Percentiles rank a stretch among this genome's conserved stretches.
These are phyloP conservation scores for Pholiota microspora DNA, from an alignment of 768 basidiomycete genomes.

Conservation along the genomic window DNA sequence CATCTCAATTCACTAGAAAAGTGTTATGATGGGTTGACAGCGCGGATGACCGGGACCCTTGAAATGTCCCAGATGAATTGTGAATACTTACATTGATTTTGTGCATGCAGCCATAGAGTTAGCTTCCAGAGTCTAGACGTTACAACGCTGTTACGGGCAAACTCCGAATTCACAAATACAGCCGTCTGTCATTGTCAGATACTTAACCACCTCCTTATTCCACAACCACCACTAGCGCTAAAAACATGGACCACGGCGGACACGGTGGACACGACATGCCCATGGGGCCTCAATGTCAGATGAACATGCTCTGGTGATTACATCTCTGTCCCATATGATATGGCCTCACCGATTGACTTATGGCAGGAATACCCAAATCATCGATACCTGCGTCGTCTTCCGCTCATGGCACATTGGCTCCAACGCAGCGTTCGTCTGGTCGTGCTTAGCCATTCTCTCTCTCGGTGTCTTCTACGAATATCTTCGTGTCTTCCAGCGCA, in stretches of 20 bases:
- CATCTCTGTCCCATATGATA: too few relatives aligned
- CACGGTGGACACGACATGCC: constrained; percentile 49
- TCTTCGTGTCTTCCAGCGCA: constrained; percentile 60
- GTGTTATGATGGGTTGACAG: too few relatives aligned
- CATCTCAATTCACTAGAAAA: too few relatives aligned
- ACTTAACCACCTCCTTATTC: neutral
- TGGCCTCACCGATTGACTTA: too few relatives aligned
- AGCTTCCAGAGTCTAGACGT: too few relatives aligned
- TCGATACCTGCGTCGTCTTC: constrained; percentile 83
- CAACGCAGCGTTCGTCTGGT: constrained; percentile 54
- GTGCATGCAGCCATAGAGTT: too few relatives aligned
- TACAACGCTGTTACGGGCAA: too few relatives aligned
- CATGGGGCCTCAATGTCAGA: constrained; percentile 53
- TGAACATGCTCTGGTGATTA: constrained; percentile 79
- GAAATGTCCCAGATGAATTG: too few relatives aligned
- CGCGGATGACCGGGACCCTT: too few relatives aligned
- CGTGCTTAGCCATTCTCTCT: constrained; percentile 59
- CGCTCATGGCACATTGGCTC: constrained; percentile 71
- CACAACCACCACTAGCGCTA: neutral
- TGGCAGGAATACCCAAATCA: constrained; percentile 70
- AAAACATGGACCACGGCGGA: constrained; percentile 39
- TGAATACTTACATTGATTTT: too few relatives aligned
- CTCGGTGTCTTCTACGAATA: constrained; percentile 82
- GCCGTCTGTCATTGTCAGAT: neutral
- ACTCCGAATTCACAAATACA: neutral